These are phyloP conservation scores for Geoglossum glabrum DNA, from an alignment of 495 filamentous ascomycete species.

Conservation along the genomic window DNA sequence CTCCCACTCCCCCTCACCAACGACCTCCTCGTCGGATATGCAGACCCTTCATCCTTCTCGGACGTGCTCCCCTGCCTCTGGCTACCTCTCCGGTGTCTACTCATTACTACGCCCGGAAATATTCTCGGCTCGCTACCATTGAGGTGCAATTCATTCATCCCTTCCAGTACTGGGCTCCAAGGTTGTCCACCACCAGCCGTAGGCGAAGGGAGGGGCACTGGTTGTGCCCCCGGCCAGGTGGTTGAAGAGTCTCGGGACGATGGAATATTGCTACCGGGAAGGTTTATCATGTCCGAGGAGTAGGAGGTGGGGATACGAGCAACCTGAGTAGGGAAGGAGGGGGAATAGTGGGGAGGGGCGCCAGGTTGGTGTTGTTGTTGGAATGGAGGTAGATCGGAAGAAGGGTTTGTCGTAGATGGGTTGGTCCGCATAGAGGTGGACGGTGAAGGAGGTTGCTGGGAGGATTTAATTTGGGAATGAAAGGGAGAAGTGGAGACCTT, in stretches of 20 bases:
- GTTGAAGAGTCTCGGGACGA: not conserved
- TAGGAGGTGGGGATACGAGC: not conserved
- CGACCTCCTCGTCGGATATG: no score
- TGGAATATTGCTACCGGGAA: not conserved
- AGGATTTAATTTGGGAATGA: not conserved
- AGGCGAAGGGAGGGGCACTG: not conserved
- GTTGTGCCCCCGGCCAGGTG: not conserved
- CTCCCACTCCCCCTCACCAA: not conserved
- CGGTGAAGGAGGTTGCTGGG: not conserved
- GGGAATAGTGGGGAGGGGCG: not conserved
- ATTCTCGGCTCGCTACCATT: not conserved
- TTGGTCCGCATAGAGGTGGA: not conserved
- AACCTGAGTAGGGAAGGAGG: not conserved
- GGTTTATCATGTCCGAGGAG: not conserved
- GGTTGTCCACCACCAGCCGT: not conserved
- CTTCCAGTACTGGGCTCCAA: not conserved
- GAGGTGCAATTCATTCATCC: not conserved
- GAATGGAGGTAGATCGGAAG: not conserved
- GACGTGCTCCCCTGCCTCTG: not conserved
- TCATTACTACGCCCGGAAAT: not conserved
- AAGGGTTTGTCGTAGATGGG: not conserved
- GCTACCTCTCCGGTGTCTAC: not conserved
- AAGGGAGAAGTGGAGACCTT: not conserved
- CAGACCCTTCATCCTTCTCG: no score
- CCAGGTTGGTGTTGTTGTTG: not conserved